A percentile compares a stretch with the other conserved stretches of the same genome.
phyloP scores from a whole-genome alignment of 371 early-diverging fungal species.

The Apophysomyces sp. region DNA sequence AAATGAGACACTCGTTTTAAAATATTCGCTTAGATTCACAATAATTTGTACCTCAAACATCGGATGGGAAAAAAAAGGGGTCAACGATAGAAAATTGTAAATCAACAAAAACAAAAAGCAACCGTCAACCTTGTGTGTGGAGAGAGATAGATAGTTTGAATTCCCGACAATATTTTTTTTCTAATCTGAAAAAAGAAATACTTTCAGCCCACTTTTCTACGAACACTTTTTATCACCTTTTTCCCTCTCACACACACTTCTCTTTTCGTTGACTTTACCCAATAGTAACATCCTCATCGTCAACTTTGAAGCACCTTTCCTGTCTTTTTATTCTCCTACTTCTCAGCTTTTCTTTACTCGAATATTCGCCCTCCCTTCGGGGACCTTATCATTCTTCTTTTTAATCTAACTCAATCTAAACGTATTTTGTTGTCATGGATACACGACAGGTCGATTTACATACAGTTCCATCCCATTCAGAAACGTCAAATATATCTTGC shows the following conservation, averaged over 20 bases:
- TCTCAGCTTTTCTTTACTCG: neutral
- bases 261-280: neutral
- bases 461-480: neutral
- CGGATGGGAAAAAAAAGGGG: neutral
- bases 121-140: neutral
- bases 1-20: neutral
- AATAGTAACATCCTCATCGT: neutral
- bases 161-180: neutral
- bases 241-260: neutral
- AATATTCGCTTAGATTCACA: neutral
- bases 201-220: neutral
- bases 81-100: neutral
- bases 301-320: neutral
- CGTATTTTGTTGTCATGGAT: neutral
- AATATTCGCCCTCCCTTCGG: neutral
- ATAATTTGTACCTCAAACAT: neutral
- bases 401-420: neutral
- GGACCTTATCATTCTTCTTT: neutral
- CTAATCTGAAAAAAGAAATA: neutral
- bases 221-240: neutral
- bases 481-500: neutral
- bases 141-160: neutral
- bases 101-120: slow-evolving; percentile 1
- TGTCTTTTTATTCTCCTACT: neutral
- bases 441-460: neutral